A percentile compares a stretch with the other conserved stretches of the same genome.
These are phyloP conservation scores for Tricholoma flavovirens DNA, from an alignment of 768 basidiomycete species.

Conservation along the genomic window DNA sequence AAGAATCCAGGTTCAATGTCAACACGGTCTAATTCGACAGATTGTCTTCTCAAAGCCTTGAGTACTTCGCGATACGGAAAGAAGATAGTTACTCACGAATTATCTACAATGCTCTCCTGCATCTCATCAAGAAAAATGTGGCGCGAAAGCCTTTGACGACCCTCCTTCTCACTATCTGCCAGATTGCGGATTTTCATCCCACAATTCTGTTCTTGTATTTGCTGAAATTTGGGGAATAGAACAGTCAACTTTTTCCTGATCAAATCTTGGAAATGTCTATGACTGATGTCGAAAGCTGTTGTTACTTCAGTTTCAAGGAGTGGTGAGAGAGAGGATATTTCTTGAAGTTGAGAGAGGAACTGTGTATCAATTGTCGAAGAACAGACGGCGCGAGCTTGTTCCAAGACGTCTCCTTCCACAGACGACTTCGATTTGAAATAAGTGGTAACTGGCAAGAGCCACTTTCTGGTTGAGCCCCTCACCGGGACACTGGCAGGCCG, in stretches of 20 bases:
- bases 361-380: background rate
- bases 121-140: slow-evolving; percentile 1
- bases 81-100: background rate
- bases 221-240: background rate
- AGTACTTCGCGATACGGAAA: background rate
- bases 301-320: background rate
- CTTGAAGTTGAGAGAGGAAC: background rate
- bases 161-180: background rate
- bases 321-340: background rate
- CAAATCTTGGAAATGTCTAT: background rate
- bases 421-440: background rate
- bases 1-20: too few species aligned
- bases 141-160: background rate
- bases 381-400: background rate
- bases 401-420: background rate
- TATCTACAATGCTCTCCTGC: background rate
- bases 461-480: too few species aligned
- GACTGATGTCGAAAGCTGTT: background rate
- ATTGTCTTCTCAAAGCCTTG: background rate
- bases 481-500: background rate
- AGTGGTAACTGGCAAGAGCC: too few species aligned
- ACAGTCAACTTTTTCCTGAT: background rate
- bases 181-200: background rate
- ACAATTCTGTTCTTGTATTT: background rate
- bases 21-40: background rate